Percentiles rank a stretch among this genome's conserved stretches.
These are phyloP conservation scores for Striga hermonthica DNA, from an alignment of 305 asterid genomes.

Conservation along the genomic window DNA sequence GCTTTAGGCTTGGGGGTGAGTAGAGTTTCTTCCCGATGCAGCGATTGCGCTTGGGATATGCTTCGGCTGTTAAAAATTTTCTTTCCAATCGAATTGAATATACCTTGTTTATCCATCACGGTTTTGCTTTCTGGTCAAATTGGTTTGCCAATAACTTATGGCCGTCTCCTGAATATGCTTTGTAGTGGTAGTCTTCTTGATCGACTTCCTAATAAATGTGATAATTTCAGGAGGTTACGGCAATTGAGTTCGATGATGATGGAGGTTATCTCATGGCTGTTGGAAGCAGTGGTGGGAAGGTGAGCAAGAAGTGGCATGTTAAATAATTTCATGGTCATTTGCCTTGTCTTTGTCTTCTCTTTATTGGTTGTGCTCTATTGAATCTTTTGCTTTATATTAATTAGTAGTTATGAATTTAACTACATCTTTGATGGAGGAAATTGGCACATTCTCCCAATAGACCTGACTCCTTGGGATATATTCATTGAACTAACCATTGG, in stretches of 20 bases:
- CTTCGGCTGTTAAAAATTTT: too few relatives aligned
- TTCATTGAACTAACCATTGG: slow-evolving; percentile 15
- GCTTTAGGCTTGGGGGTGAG: too few relatives aligned
- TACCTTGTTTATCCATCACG: too few relatives aligned
- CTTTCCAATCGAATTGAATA: too few relatives aligned
- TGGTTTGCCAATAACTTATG: too few relatives aligned
- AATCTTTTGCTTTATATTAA: slow-evolving; percentile 3
- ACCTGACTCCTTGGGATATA: slow-evolving; percentile 1
- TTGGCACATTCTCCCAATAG: not conserved
- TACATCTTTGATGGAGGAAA: slow-evolving; percentile 8
- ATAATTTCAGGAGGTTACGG: slow-evolving; percentile 71
- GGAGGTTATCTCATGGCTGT: slow-evolving; percentile 82
- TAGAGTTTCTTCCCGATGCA: too few relatives aligned
- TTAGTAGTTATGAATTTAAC: not conserved
- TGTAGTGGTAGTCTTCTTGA: slow-evolving; percentile 13
- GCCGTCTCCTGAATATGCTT: not conserved
- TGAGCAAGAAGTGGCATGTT: slow-evolving; percentile 30
- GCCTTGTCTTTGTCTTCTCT: not conserved
- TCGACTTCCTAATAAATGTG: slow-evolving; percentile 22
- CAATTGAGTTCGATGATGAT: slow-evolving; percentile 82
- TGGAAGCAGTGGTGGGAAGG: slow-evolving; percentile 95
- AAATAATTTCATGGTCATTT: not conserved
- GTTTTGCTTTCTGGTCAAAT: too few relatives aligned
- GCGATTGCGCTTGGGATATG: too few relatives aligned
- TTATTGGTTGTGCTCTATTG: slow-evolving; percentile 8